Evolutionary conservation across 805 yeast species (phyloP).

Genomic region (Kluyveromyces nonfermentans): DNA sequence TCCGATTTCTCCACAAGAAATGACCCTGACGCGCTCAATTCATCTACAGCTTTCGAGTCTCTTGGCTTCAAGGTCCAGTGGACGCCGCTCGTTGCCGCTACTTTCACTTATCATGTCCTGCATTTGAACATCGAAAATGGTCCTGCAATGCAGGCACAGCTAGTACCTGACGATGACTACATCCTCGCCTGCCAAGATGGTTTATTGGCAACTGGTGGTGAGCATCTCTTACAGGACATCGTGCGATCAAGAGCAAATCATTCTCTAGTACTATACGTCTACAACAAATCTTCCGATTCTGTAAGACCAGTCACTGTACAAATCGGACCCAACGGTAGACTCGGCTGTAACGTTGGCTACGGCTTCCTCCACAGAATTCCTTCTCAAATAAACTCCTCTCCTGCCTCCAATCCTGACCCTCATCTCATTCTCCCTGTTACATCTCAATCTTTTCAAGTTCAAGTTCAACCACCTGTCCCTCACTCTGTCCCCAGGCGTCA

Average conservation of each 20-base stretch:
- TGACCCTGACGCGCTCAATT: slow-evolving; percentile 10
- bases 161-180: slow-evolving; percentile 79
- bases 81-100: slow-evolving; percentile 64
- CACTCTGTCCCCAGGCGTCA: slow-evolving; percentile 9
- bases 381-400: slow-evolving; percentile 22
- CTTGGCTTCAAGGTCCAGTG: slow-evolving; percentile 68
- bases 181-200: slow-evolving; percentile 87
- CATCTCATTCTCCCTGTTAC: slow-evolving; percentile 3
- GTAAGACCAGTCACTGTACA: slow-evolving; percentile 81
- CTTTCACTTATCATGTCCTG: slow-evolving; percentile 81
- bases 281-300: slow-evolving; percentile 79
- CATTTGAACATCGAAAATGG: slow-evolving; percentile 56
- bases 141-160: slow-evolving; percentile 78
- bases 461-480: not conserved
- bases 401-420: not conserved
- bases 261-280: slow-evolving; percentile 55
- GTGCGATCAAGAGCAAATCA: slow-evolving; percentile 42
- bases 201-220: slow-evolving; percentile 78
- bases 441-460: not conserved
- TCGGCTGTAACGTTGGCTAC: slow-evolving; percentile 94
- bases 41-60: slow-evolving; percentile 32
- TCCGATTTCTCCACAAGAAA: slow-evolving; percentile 9
- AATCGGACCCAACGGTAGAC: slow-evolving; percentile 71
- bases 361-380: slow-evolving; percentile 87
- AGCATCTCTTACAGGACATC: slow-evolving; percentile 61